Base-by-base conservation (phyloP, 805 yeast genomes). In the Pichia kluyveri region DNA sequence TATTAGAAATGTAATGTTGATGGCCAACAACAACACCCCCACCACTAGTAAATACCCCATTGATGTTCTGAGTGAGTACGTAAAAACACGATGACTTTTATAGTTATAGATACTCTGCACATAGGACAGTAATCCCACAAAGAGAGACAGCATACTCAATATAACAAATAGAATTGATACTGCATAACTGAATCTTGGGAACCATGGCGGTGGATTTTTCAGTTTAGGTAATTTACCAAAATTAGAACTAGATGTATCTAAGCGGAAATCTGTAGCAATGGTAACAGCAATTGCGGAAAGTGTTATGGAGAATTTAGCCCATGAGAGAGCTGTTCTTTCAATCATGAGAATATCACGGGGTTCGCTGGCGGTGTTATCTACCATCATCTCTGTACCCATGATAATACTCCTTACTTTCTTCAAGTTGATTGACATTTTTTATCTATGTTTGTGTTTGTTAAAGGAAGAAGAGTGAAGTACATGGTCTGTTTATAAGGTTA, bases 321-420 rank as follows among this genome's bases (percentile, higher is more conserved):
- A 76, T 30, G 76, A 65, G 15, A 77, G 60, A 18, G 76, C 70
- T 1, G 81, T 77, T 36, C 82, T 59, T 54, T 77, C 82, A 47
- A 72, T 69, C 66, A 76, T 79, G 17, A 76, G 59, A 9, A 73
- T 72, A 56, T 77, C 82, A 40, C 82, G 61, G 1, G 82, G 80
- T 55, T 77, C 81, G 2, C 75, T 69, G 4, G 71, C 62, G 17
- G 65, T 59, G 40, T 72, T 68, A 32, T 62, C 60, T 42, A 70
- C 53, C 10, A 67, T 54, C 19, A 67, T 41, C 44, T 55, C 59
- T 18, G 50, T 40, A 14, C 49, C 54, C 15, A 55, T 52, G 4
- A 54, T 32, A 37, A 54, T 8, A 14, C 37, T 30, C 6, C 32
- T 30, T 12, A 30, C 37, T 15, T 34, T 34, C 8, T 14, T 12